These are phyloP conservation scores for Ceratocystis diversiconidia DNA, from an alignment of 2,329 filamentous ascomycete species.

Conservation along the genomic window DNA sequence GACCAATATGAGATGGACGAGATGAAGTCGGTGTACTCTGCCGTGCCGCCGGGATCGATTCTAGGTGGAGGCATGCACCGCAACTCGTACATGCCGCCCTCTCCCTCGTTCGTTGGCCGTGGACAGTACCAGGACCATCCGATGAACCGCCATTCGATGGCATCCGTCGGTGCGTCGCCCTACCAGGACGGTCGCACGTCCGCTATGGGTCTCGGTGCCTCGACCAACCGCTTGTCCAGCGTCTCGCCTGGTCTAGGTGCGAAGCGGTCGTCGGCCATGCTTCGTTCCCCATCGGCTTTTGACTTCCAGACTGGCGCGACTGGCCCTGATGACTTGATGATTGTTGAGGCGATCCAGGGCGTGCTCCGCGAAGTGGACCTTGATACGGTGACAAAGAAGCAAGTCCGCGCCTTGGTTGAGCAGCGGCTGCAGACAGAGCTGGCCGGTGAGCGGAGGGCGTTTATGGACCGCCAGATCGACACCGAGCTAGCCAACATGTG, in stretches of 20 bases:
- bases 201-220: slow-evolving; percentile 44
- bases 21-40: slow-evolving; percentile 92
- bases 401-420: slow-evolving; percentile 80
- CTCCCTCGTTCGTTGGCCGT: slow-evolving; percentile 53
- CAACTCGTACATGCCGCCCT: slow-evolving; percentile 68
- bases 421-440: slow-evolving; percentile 85
- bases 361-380: slow-evolving; percentile 82
- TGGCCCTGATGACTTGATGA: slow-evolving; percentile 65
- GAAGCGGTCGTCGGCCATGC: slow-evolving; percentile 29
- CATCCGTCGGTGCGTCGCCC: slow-evolving; percentile 50
- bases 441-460: slow-evolving; percentile 68
- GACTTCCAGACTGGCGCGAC: slow-evolving; percentile 43
- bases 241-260: slow-evolving; percentile 32
- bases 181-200: slow-evolving; percentile 48
- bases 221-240: slow-evolving; percentile 34
- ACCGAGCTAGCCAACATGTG: slow-evolving; percentile 86
- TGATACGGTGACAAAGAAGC: slow-evolving; percentile 97
- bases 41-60: slow-evolving; percentile 74
- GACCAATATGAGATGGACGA: slow-evolving; percentile 95
- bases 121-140: slow-evolving; percentile 35
- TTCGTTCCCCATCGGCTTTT: slow-evolving; percentile 39
- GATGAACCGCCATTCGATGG: slow-evolving; percentile 52
- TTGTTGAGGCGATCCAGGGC: slow-evolving; percentile 69
- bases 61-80: slow-evolving; percentile 47
- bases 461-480: slow-evolving; percentile 89